phyloP scores from a whole-genome alignment of 257 asterid species.

The Linderniella brevidens region DNA sequence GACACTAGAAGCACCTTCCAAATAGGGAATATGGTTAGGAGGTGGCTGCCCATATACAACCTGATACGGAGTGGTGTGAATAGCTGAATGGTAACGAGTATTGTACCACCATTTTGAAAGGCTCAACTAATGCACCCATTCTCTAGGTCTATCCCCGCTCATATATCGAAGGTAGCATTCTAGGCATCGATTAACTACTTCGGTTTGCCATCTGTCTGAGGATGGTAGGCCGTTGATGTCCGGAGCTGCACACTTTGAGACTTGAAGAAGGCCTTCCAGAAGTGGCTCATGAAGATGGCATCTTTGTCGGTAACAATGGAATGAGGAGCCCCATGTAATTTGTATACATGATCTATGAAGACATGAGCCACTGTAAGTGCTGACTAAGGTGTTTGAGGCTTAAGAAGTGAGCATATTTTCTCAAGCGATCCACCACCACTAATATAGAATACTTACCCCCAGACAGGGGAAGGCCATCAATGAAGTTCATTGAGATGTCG shows the following conservation, averaged over 20 bases:
- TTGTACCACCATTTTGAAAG: conserved; percentile 1
- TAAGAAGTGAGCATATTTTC: conserved; percentile 3
- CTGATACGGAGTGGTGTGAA: background rate
- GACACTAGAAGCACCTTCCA: background rate
- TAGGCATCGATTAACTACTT: background rate
- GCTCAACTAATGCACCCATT: background rate
- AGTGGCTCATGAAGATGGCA: background rate
- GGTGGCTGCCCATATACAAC: background rate
- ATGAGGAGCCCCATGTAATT: background rate
- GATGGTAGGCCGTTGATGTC: background rate
- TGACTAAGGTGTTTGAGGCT: background rate
- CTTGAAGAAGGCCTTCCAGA: background rate
- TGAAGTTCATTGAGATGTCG: background rate
- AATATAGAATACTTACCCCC: background rate
- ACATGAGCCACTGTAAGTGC: background rate
- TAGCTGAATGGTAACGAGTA: background rate
- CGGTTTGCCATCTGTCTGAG: conserved; percentile 3
- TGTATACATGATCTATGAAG: background rate
- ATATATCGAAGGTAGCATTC: background rate
- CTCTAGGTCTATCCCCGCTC: background rate
- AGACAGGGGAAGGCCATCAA: background rate
- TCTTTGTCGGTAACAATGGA: background rate
- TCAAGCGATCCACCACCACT: background rate
- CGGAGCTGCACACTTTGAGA: background rate
- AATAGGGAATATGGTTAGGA: too few relatives aligned